Base-by-base conservation (phyloP, 2,329 filamentous ascomycete species). In the Xylaria digitata region DNA sequence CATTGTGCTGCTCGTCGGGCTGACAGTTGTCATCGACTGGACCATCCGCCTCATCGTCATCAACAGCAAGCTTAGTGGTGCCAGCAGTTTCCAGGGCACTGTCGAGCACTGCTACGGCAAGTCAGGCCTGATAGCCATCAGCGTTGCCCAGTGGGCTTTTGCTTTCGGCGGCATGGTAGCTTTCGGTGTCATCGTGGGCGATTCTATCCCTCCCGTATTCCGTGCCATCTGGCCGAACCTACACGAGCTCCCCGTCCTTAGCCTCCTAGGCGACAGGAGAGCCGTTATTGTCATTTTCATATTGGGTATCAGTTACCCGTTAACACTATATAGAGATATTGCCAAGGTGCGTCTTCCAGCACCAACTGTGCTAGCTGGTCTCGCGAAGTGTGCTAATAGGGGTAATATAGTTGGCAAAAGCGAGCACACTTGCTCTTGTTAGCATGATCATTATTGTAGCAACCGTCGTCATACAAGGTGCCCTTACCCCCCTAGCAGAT, bases 91-190 rank as follows among this genome's bases (percentile, higher is more conserved):
- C 78, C 96, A 99, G 82, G 92, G 93, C 45, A 99, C 96, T 0
- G 94, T 99, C 77, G 91, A 97, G 80, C 90, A 95, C 80, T 99
- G 96, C 82, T 99, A 97, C 81, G 96, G 96, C 6, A 90, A 89
- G 75, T 86, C 90, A 19, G 96, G 96, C 0, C 84, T 99, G 63
- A 88, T 99, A 71, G 95, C 96, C 66, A 97, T 99, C 72, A 86
- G 83, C 67, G 71, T 98, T 68, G 96, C 96, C 56, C 96, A 99
- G 82, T 99, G 95, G 95, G 91, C 93, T 32, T 99, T 99, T 85
- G 96, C 96, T 2, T 99, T 98, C 83, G 96, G 96, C 63, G 96
- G 96, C 71, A 99, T 99, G 96, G 89, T 99, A 63, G 96, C 96
- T 15, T 99, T 98, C 79, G 96, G 94, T 72, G 94, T 99, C 75